Evolutionary conservation across 1,284 basidiomycete genomes (phyloP).

Genomic region (Entoloma clypeatum): DNA sequence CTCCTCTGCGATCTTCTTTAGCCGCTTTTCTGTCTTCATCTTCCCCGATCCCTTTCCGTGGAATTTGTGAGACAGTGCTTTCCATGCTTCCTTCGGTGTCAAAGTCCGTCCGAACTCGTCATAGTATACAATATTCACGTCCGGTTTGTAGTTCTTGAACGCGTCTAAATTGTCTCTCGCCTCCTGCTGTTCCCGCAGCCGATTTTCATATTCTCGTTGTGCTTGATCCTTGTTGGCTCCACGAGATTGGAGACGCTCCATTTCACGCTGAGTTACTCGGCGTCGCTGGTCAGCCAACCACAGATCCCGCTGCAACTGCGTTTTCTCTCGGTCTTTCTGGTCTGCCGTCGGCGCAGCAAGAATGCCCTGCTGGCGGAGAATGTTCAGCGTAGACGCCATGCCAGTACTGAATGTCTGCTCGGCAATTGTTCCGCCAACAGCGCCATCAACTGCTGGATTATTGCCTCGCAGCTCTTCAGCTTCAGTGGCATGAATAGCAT

Average conservation of each 20-base stretch:
- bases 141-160: slow-evolving; percentile 95
- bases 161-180: slow-evolving; percentile 78
- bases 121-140: slow-evolving; percentile 94
- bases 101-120: slow-evolving; percentile 93
- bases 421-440: slow-evolving; percentile 55
- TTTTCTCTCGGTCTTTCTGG: slow-evolving; percentile 73
- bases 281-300: slow-evolving; percentile 89
- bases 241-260: slow-evolving; percentile 71
- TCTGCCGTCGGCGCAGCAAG: slow-evolving; percentile 66
- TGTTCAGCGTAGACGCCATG: slow-evolving; percentile 83
- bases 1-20: slow-evolving; percentile 94
- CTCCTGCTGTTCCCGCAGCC: slow-evolving; percentile 87
- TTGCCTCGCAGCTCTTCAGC: slow-evolving; percentile 42
- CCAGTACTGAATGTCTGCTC: slow-evolving; percentile 78
- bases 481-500: slow-evolving; percentile 58
- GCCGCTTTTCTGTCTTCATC: slow-evolving; percentile 91
- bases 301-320: slow-evolving; percentile 82
- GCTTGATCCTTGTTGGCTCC: slow-evolving; percentile 91
- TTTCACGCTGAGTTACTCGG: slow-evolving; percentile 72
- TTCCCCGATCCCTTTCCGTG: slow-evolving; percentile 92
- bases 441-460: slow-evolving; percentile 32
- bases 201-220: slow-evolving; percentile 92
- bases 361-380: slow-evolving; percentile 92
- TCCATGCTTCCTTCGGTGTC: slow-evolving; percentile 96
- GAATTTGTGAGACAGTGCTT: slow-evolving; percentile 91